A percentile compares a stretch with the other conserved stretches of the same genome.
Conservation (phyloP, 257 asterid genomes). For the Sherardia arvensis region DNA sequence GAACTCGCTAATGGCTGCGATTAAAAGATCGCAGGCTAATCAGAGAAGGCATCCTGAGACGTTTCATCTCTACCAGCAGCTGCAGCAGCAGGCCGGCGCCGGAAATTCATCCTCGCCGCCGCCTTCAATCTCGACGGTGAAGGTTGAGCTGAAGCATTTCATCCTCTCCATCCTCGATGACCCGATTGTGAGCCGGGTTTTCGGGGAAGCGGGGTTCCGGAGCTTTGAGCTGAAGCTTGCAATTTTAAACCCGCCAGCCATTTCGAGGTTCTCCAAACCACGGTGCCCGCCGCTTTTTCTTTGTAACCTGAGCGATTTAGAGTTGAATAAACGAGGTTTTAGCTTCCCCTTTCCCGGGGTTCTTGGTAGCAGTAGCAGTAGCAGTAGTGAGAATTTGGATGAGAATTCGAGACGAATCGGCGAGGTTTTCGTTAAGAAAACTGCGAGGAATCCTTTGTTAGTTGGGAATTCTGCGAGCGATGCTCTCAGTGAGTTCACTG, state of each 20-base stretch:
- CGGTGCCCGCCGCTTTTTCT: slow-evolving; percentile 48
- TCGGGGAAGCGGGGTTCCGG: slow-evolving; percentile 85
- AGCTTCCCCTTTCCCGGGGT: slow-evolving; percentile 49
- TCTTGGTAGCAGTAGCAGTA: slow-evolving; percentile 3
- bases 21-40: slow-evolving; percentile 87
- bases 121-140: slow-evolving; percentile 53
- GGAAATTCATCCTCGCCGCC: slow-evolving; percentile 21
- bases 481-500: slow-evolving; percentile 40
- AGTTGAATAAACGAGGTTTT: slow-evolving; percentile 30
- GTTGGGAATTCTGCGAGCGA: slow-evolving; percentile 60
- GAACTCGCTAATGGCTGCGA: slow-evolving; percentile 92
- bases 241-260: slow-evolving; percentile 55
- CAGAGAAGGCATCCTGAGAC: slow-evolving; percentile 96
- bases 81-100: slow-evolving; percentile 17
- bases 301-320: slow-evolving; percentile 40
- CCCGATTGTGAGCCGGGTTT: slow-evolving; percentile 83
- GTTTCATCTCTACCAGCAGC: slow-evolving; percentile 74
- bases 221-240: slow-evolving; percentile 68
- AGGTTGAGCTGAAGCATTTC: slow-evolving; percentile 79
- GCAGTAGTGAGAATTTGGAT: slow-evolving; percentile 24
- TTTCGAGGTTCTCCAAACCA: slow-evolving; percentile 35
- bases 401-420: slow-evolving; percentile 58
- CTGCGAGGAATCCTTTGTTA: slow-evolving; percentile 55
- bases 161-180: slow-evolving; percentile 78
- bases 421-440: slow-evolving; percentile 36